Conservation (phyloP, 75 land plant species). For the Pseudotsuga menziesii region DNA sequence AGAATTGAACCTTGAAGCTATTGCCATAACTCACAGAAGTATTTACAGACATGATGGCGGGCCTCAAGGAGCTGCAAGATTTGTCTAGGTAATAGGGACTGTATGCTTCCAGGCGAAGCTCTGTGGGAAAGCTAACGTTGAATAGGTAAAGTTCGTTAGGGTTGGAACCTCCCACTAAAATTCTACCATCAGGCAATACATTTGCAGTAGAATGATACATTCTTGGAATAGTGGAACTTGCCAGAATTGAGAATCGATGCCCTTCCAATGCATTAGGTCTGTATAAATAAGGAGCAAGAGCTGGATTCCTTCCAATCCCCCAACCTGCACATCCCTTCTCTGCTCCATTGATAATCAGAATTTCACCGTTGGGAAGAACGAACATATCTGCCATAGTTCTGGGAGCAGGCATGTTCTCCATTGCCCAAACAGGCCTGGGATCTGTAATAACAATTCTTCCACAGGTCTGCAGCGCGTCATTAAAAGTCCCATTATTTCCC, state of each 20-base stretch:
- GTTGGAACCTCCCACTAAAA: conserved; percentile 55
- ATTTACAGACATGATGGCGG: conserved; percentile 13
- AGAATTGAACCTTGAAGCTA: conserved; percentile 29
- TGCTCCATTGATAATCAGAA: conserved; percentile 60
- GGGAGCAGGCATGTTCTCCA: conserved; percentile 53
- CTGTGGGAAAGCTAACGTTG: conserved; percentile 34
- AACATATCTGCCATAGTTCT: conserved; percentile 53
- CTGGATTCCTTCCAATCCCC: conserved; percentile 19
- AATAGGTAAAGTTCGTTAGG: conserved; percentile 25
- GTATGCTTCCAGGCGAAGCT: conserved; percentile 49
- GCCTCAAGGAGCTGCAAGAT: conserved; percentile 20
- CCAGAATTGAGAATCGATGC: conserved; percentile 12
- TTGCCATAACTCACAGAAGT: conserved; percentile 29
- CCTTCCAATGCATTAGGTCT: neutral
- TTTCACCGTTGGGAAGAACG: conserved; percentile 43
- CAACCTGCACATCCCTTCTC: conserved; percentile 41
- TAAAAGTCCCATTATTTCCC: neutral
- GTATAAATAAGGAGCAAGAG: conserved; percentile 29
- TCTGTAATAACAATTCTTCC: conserved; percentile 47
- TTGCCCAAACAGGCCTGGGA: conserved; percentile 27
- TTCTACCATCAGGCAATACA: conserved; percentile 44
- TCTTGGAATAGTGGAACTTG: conserved; percentile 22
- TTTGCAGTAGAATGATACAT: conserved; percentile 47
- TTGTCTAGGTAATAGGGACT: conserved; percentile 36
- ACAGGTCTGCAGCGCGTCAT: conserved; percentile 26